These are phyloP conservation scores for Fusarium proliferatum DNA, from an alignment of 2,329 filamentous ascomycete genomes.

Conservation along the genomic window DNA sequence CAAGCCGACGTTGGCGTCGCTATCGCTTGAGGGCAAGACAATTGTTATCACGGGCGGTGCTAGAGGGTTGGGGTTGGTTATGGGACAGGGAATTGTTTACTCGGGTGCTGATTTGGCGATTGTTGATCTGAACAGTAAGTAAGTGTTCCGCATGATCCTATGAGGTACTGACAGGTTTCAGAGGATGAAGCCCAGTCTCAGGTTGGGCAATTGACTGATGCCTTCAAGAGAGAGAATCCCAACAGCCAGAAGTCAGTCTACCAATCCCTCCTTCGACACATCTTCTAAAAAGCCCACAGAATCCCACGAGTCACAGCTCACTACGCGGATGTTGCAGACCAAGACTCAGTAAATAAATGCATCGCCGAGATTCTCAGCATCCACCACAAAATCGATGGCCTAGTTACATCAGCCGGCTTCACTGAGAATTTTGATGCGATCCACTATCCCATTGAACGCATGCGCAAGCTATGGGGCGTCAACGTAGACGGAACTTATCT, in stretches of 20 bases:
- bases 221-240: constrained; percentile 83
- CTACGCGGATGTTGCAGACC: constrained; percentile 87
- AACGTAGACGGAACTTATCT: constrained; percentile 94
- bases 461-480: constrained; percentile 92
- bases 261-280: rapidly evolving
- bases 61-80: constrained; percentile 87
- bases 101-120: constrained; percentile 90
- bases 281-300: constrained; percentile 50
- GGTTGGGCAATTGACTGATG: constrained; percentile 76
- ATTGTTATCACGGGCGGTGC: constrained; percentile 91
- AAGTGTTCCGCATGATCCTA: background rate
- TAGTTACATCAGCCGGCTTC: constrained; percentile 96
- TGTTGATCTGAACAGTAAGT: constrained; percentile 89
- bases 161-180: constrained; percentile 49
- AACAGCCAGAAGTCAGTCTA: constrained; percentile 69
- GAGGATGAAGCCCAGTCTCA: constrained; percentile 85
- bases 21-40: constrained; percentile 85
- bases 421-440: constrained; percentile 94
- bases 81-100: constrained; percentile 90
- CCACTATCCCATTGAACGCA: constrained; percentile 87
- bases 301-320: constrained; percentile 88
- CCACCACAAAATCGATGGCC: constrained; percentile 86
- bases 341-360: constrained; percentile 78
- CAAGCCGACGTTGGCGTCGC: constrained; percentile 84
- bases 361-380: constrained; percentile 66